Evolutionary conservation across 2,329 filamentous ascomycete genomes (phyloP), one percentile per base, ranked within the genome.

Genomic region (Cladorrhinum sp.): DNA sequence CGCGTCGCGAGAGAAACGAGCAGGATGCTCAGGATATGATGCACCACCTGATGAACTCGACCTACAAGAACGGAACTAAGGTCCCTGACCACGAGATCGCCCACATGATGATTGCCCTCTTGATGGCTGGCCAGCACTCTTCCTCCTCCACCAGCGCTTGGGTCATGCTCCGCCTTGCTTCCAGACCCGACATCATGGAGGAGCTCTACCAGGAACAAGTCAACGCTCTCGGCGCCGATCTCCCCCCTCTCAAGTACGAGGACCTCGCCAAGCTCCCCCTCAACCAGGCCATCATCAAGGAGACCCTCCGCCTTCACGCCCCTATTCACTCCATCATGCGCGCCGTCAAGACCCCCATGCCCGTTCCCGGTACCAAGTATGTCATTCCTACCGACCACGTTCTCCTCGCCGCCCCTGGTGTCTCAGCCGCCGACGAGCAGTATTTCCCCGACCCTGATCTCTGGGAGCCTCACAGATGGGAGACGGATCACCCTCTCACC

Each of bases 301-400:
- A 97, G 77, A 96, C 93, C 2, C 87, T 97, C 41, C 90, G 93
- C 64, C 81, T 97, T 16, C 91, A 97, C 74, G 90, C 92, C 1
- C 93, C 93, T 1, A 97, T 98, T 70, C 93, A 97, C 82, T 95
- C 91, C 55, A 96, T 98, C 71, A 85, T 98, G 82, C 91, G 93
- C 69, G 90, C 91, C 68, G 93, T 96, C 74, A 96, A 93, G 79
- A 85, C 86, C 66, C 92, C 93, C 61, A 91, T 97, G 84, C 83
- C 86, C 10, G 84, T 96, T 24, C 86, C 92, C 27, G 90, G 90
- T 65, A 96, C 91, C 48, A 89, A 89, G 68, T 96, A 88, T 71
- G 85, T 91, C 59, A 86, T 98, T 65, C 93, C 93, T 7, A 85
- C 89, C 3, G 85, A 83, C 50, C 92, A 96, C 78, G 86, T 85